Evolutionary conservation across 306 rosid species (phyloP).

Genomic region (Quercus wislizeni): DNA sequence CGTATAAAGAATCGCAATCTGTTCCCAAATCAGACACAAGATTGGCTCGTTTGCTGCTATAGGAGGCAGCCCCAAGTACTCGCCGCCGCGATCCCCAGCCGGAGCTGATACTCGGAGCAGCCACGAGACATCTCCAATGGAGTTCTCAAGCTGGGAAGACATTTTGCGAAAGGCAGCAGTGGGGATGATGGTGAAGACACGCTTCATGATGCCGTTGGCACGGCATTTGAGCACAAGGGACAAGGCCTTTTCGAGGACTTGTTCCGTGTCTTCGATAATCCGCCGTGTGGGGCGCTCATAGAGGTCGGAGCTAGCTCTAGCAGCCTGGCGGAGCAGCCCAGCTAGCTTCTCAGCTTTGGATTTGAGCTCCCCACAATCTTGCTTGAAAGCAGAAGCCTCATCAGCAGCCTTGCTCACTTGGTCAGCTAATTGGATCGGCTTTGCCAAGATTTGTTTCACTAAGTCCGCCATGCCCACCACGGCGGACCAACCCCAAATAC

Average conservation of each 20-base stretch:
- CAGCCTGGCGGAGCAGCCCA: slow-evolving; percentile 78
- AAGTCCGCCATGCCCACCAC: slow-evolving; percentile 64
- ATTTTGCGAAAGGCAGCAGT: slow-evolving; percentile 72
- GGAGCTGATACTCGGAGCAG: slow-evolving; percentile 85
- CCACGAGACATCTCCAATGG: slow-evolving; percentile 87
- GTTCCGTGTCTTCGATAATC: slow-evolving; percentile 76
- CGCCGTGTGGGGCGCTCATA: slow-evolving; percentile 85
- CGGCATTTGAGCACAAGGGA: slow-evolving; percentile 60
- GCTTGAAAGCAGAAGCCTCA: slow-evolving; percentile 63
- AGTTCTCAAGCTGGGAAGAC: slow-evolving; percentile 63
- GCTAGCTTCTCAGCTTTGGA: slow-evolving; percentile 78
- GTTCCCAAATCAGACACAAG: slow-evolving; percentile 81
- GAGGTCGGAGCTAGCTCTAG: slow-evolving; percentile 81
- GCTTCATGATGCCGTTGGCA: slow-evolving; percentile 66
- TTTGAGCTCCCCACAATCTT: slow-evolving; percentile 65
- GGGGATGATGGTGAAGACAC: slow-evolving; percentile 74
- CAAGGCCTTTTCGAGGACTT: slow-evolving; percentile 64
- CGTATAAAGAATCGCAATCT: slow-evolving; percentile 61
- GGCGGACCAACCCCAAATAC: slow-evolving; percentile 25
- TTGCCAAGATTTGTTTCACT: slow-evolving; percentile 65
- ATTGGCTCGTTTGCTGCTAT: slow-evolving; percentile 88
- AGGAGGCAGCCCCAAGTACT: slow-evolving; percentile 73
- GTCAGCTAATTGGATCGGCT: slow-evolving; percentile 81
- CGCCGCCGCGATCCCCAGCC: slow-evolving; percentile 53
- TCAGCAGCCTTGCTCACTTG: slow-evolving; percentile 72